phyloP scores from a whole-genome alignment of 75 land plant genomes.

The Selaginella moellendorffii region DNA sequence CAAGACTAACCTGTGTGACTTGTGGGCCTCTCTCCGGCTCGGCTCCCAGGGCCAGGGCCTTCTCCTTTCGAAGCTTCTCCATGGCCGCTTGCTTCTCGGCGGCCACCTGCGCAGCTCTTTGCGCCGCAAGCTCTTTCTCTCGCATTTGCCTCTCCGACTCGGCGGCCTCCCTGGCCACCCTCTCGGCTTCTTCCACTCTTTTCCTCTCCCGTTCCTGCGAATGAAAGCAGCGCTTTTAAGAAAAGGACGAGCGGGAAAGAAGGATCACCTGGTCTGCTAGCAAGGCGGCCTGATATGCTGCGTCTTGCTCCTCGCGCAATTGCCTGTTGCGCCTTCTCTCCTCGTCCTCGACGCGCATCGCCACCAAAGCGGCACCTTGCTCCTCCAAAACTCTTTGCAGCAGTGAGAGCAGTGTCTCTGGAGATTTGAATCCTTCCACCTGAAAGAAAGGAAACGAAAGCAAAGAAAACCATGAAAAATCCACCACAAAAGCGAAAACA shows the following conservation, averaged over 20 bases:
- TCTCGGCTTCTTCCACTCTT: slow-evolving; percentile 63
- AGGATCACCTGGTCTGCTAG: slow-evolving; percentile 80
- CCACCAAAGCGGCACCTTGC: slow-evolving; percentile 55
- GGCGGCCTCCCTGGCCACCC: slow-evolving; percentile 64
- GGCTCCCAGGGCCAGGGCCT: slow-evolving; percentile 65
- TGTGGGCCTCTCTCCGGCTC: slow-evolving; percentile 97
- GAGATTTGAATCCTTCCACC: slow-evolving; percentile 85
- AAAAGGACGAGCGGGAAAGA: too few relatives aligned
- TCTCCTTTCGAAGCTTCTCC: slow-evolving; percentile 62
- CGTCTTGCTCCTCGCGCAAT: slow-evolving; percentile 97
- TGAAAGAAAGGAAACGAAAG: slow-evolving; percentile 20
- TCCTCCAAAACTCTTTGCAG: slow-evolving; percentile 89
- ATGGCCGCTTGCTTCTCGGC: slow-evolving; percentile 79
- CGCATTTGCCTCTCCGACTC: slow-evolving; percentile 65
- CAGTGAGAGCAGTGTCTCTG: slow-evolving; percentile 46
- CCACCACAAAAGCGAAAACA: background rate
- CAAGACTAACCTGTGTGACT: slow-evolving; percentile 60
- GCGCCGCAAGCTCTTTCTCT: slow-evolving; percentile 79
- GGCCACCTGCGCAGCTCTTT: slow-evolving; percentile 68
- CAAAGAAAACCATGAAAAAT: too few relatives aligned
- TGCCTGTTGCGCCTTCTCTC: slow-evolving; percentile 74
- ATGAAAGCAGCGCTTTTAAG: too few relatives aligned
- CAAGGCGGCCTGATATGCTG: slow-evolving; percentile 86
- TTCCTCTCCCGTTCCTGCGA: slow-evolving; percentile 79
- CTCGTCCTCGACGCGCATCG: slow-evolving; percentile 86